Evolutionary conservation across 306 rosid species (phyloP).

Genomic region (Coriaria nepalensis): DNA sequence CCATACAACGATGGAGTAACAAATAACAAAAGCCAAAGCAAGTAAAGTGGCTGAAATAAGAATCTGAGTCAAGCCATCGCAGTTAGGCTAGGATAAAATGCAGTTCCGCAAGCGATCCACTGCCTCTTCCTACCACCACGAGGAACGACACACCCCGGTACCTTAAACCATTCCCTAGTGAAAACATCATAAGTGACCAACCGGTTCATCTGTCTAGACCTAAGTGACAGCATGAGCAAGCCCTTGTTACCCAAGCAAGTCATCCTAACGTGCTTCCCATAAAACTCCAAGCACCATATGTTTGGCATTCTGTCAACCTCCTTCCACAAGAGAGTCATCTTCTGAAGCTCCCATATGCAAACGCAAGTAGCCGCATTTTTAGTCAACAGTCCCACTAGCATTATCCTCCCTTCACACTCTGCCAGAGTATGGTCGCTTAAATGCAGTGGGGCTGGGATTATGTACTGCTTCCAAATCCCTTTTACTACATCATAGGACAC

Average conservation of each 20-base stretch:
- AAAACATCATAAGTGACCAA: conserved; percentile 57
- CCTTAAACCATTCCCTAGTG: conserved; percentile 72
- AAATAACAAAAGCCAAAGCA: conserved; percentile 15
- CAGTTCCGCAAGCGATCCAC: conserved; percentile 58
- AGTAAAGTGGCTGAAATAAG: conserved; percentile 11
- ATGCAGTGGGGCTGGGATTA: conserved; percentile 60
- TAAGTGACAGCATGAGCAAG: conserved; percentile 77
- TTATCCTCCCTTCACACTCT: conserved; percentile 63
- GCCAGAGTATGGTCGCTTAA: conserved; percentile 59
- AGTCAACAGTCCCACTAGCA: conserved; percentile 72
- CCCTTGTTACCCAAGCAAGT: conserved; percentile 88
- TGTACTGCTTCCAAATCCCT: conserved; percentile 61
- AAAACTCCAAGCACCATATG: conserved; percentile 90
- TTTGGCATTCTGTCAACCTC: conserved; percentile 99
- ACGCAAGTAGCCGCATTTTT: conserved; percentile 88
- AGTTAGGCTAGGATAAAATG: conserved; percentile 68
- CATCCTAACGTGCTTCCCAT: conserved; percentile 93
- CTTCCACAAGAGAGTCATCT: conserved; percentile 93
- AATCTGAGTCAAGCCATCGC: conserved; percentile 44
- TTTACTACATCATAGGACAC: conserved; percentile 51
- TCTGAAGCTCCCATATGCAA: conserved; percentile 96
- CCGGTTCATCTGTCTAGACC: conserved; percentile 50
- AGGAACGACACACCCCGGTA: conserved; percentile 56
- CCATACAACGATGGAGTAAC: too few relatives aligned
- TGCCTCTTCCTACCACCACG: conserved; percentile 56